Percentiles rank a stretch among this genome's conserved stretches.
Evolutionary conservation across 495 filamentous ascomycete species (phyloP).

Genomic region (Evansstolkia leycettana): DNA sequence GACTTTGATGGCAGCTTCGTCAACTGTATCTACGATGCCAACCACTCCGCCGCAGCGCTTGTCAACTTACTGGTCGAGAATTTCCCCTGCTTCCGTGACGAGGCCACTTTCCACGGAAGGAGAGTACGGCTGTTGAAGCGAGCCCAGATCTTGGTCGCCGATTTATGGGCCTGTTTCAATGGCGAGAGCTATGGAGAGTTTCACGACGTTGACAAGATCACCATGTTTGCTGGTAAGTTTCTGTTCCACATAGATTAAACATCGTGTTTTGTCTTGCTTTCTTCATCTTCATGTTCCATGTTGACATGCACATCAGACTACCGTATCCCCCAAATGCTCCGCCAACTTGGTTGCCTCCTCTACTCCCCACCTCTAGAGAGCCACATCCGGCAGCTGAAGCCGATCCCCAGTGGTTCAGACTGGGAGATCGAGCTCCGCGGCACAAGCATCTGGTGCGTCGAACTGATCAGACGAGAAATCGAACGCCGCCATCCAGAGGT

Average conservation of each 20-base stretch:
- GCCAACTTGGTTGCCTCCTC: conserved; percentile 66
- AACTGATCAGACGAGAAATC: conserved; percentile 81
- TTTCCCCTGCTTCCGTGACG: conserved; percentile 82
- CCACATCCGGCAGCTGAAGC: conserved; percentile 47
- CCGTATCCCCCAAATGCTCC: conserved; percentile 85
- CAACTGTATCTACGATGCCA: conserved; percentile 62
- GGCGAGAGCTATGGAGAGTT: conserved; percentile 73
- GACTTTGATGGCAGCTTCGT: conserved; percentile 66
- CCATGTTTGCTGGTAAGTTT: conserved; percentile 85
- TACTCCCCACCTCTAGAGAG: conserved; percentile 70
- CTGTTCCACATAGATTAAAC: too few relatives aligned
- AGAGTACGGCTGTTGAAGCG: conserved; percentile 78
- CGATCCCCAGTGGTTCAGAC: conserved; percentile 55
- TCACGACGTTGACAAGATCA: conserved; percentile 83
- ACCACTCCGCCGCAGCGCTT: conserved; percentile 68
- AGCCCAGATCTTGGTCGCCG: conserved; percentile 90
- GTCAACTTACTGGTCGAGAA: conserved; percentile 70
- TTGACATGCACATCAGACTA: conserved; percentile 55
- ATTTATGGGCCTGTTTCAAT: conserved; percentile 90
- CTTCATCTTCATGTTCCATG: conserved; percentile 86
- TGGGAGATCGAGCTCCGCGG: conserved; percentile 88
- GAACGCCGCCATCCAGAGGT: conserved; percentile 53
- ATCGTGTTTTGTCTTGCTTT: neutral
- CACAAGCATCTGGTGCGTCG: conserved; percentile 87
- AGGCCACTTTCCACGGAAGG: conserved; percentile 56